Evolutionary conservation across 805 yeast species (phyloP), one percentile per base, ranked within the genome.

Genomic region (Candida hispaniensis): DNA sequence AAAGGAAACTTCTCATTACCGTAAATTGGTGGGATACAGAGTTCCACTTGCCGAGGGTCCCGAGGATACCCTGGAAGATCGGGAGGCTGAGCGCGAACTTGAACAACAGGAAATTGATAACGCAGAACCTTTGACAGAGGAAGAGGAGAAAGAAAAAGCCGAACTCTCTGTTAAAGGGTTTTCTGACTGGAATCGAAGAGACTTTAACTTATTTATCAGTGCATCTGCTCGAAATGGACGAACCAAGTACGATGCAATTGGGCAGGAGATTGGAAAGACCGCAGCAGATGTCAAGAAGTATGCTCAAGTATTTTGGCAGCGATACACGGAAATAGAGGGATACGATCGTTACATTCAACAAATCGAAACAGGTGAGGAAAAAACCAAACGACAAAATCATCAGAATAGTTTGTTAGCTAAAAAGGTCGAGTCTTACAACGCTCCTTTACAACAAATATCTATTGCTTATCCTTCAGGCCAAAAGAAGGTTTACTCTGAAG

Each of bases 301-400:
- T 53, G 74, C 88, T 7, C 61, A 65, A 34, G 78, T 70, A 4
- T 91, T 88, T 52, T 86, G 96, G 94, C 54, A 64, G 25, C 66
- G 79, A 38, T 77, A 73, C 51, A 62, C 70, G 34, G 82, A 79
- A 46, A 74, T 91, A 39, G 94, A 85, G 16, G 95, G 94, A n/a
- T 77, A 75, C 54, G 97, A 91, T 44, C 66, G 80, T 46, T 82
- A 78, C 53, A 58, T 86, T 35, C 62, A 67, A 13, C 91, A 78
- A 47, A 80, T 91, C 41, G 95, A 88, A 51, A 65, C 67, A 4
- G 98, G 96, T 12, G 97, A 91, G 53, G 93, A 80, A 36, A 76
- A 71, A 51, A 66, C 78, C 9, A 60, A 73, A 27, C 76, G 71
- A 46, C 55, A 68, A 8, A 70, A 69, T 45, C 60, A 75, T 13